Evolutionary conservation across 371 early-diverging fungal species (phyloP).

Genomic region (Mortierella sp.): DNA sequence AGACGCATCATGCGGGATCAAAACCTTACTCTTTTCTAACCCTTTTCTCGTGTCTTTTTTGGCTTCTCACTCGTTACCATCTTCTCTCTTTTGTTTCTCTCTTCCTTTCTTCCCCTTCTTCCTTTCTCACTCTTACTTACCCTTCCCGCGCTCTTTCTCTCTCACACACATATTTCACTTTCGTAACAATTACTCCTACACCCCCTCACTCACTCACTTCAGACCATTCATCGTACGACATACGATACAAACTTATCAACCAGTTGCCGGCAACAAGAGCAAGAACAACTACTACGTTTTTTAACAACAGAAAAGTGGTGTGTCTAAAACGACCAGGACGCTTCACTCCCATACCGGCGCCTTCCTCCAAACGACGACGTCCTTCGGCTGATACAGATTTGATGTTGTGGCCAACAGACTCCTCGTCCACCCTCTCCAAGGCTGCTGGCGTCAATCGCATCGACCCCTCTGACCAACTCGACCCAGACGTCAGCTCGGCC

Average conservation of each 20-base stretch:
- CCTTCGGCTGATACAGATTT: constrained; percentile 12
- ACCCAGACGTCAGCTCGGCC: constrained; percentile 20
- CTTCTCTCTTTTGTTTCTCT: neutral
- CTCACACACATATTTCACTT: neutral
- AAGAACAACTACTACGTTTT: neutral
- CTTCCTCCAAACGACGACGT: constrained; percentile 13
- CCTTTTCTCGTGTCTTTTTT: neutral
- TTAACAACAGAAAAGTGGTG: neutral
- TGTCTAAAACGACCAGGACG: constrained; percentile 3
- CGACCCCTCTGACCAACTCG: constrained; percentile 13
- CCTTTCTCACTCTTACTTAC: neutral
- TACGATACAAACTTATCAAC: neutral
- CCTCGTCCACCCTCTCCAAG: constrained; percentile 29
- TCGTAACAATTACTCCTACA: neutral
- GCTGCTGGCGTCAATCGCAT: constrained; percentile 15
- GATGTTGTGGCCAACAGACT: constrained; percentile 29
- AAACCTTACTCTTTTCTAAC: constrained; percentile 5
- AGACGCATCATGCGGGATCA: constrained; percentile 2
- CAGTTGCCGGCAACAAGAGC: too few relatives aligned
- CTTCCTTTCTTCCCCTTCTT: neutral
- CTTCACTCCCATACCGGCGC: neutral
- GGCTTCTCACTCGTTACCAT: too few relatives aligned
- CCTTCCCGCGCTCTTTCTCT: neutral
- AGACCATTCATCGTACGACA: neutral
- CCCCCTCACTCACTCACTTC: neutral